Conservation (phyloP, 2,329 filamentous ascomycete species). For the Zalaria obscura region DNA sequence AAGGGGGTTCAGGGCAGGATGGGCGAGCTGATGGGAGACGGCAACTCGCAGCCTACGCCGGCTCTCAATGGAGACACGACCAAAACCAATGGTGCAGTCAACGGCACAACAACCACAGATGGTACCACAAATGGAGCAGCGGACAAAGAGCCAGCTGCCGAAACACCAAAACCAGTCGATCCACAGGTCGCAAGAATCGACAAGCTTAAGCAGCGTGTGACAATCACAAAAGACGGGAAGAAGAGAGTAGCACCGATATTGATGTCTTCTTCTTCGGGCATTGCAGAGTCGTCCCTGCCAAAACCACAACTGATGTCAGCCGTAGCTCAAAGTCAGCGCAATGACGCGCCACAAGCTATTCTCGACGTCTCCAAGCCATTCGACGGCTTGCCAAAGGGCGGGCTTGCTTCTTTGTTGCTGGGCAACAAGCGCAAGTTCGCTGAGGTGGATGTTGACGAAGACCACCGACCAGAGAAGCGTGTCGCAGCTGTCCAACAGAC, state of each 20-base stretch:
- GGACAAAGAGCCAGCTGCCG: slow-evolving; percentile 33
- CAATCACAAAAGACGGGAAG: slow-evolving; percentile 90
- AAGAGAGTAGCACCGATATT: slow-evolving; percentile 88
- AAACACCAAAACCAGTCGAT: slow-evolving; percentile 26
- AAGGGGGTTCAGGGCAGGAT: slow-evolving; percentile 86
- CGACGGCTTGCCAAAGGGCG: slow-evolving; percentile 82
- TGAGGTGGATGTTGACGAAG: slow-evolving; percentile 61
- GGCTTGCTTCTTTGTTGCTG: slow-evolving; percentile 69
- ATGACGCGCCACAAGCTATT: slow-evolving; percentile 65
- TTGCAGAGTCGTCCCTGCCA: slow-evolving; percentile 74
- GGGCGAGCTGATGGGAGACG: slow-evolving; percentile 95
- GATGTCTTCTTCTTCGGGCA: slow-evolving; percentile 71
- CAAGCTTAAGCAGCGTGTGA: slow-evolving; percentile 77
- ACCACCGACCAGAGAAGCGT: slow-evolving; percentile 45
- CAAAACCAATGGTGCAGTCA: slow-evolving; percentile 21
- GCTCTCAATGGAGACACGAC: slow-evolving; percentile 16
- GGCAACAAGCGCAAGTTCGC: slow-evolving; percentile 85
- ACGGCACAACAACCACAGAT: slow-evolving; percentile 26
- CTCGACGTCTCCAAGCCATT: slow-evolving; percentile 88
- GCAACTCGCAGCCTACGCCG: slow-evolving; percentile 38
- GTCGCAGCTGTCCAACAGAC: slow-evolving; percentile 41
- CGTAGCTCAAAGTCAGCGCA: slow-evolving; percentile 30
- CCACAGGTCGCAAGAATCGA: slow-evolving; percentile 46
- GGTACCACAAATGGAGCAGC: slow-evolving; percentile 14
- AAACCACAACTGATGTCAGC: slow-evolving; percentile 78